These are phyloP conservation scores for Saprolegnia diclina DNA, from an alignment of 352 stramenopile genomes.

Conservation along the genomic window DNA sequence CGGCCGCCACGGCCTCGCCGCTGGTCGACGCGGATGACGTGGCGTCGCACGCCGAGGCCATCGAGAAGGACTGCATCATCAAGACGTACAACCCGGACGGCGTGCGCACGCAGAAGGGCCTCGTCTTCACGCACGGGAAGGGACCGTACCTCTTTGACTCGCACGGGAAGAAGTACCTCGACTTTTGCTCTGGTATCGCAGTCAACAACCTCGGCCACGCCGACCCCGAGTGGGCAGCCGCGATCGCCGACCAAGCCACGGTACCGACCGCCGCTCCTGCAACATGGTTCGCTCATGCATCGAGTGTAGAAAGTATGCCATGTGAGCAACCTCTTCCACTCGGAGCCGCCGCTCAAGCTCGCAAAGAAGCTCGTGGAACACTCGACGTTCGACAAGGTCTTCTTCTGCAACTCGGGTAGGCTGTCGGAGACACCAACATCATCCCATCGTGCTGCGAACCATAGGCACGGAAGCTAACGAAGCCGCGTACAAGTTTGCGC, in stretches of 20 bases:
- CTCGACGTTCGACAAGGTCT: constrained; percentile 95
- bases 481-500: constrained; percentile 81
- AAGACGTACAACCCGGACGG: constrained; percentile 78
- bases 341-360: constrained; percentile 87
- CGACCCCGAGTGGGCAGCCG: constrained; percentile 80
- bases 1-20: too few species aligned
- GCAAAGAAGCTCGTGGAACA: constrained; percentile 94
- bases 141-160: constrained; percentile 89
- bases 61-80: constrained; percentile 76
- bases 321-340: constrained; percentile 97
- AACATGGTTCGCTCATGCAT: constrained; percentile 32
- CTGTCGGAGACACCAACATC: neutral
- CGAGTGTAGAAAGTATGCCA: constrained; percentile 90
- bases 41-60: constrained; percentile 33
- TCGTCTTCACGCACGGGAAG: constrained; percentile 83
- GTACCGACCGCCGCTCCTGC: constrained; percentile 26
- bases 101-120: constrained; percentile 52
- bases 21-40: neutral
- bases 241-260: constrained; percentile 53
- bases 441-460: neutral
- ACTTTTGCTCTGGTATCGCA: constrained; percentile 94
- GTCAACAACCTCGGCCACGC: constrained; percentile 83
- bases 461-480: constrained; percentile 86
- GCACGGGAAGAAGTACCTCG: constrained; percentile 81
- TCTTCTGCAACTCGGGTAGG: constrained; percentile 95